Evolutionary conservation across 768 basidiomycete genomes (phyloP), one percentile per base, ranked within the genome.

Genomic region (Calocera viscosa): DNA sequence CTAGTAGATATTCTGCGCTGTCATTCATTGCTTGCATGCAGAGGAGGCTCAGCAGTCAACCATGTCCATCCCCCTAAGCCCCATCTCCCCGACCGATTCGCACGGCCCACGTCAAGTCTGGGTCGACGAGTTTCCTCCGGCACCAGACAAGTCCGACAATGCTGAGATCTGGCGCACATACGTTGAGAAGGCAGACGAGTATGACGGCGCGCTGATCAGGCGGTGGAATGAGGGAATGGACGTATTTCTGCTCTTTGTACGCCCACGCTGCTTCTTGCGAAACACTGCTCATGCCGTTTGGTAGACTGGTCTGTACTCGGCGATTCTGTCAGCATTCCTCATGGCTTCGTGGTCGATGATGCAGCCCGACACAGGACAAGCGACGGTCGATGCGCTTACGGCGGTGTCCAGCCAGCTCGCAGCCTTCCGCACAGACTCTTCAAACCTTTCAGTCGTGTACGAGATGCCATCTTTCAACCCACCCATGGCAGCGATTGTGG

Each of bases 401-500:
- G 47, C 41, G 10, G 67, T 47, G 35, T 30, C 35, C 7, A 3
- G 26, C 16, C 30, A 38, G 35, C 22, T 65, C n/a, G 64, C 33
- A 2, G 43, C 43, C 7, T 47, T 19, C 16, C 43, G 43, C 19
- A 17, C 7, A 19, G 8, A 8, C 43, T 7, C 43, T 24, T 24
- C 5, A 5, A 5, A 5, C 5, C 7, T 14, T 38, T 5, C 35
- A 38, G 35, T 14, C 43, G 19, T 24, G 24, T 47, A 47, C 43
- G 39, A 65, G 14, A 14, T 28, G 33, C 33, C 64, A 34, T 41
- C 71, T 1, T 69, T 70, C 66, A 26, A 32, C 12, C 67, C 73
- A 0, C 74, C 76, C n/a, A 64, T 67, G 1, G 75, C 77, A 11
- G 69, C 78, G 0, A 68, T 80, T 34, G 78, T 77, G 69, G 69